Percentiles rank a stretch among this genome's conserved stretches.
phyloP scores from a whole-genome alignment of 768 basidiomycete species.

The Austroboletus eburneus region DNA sequence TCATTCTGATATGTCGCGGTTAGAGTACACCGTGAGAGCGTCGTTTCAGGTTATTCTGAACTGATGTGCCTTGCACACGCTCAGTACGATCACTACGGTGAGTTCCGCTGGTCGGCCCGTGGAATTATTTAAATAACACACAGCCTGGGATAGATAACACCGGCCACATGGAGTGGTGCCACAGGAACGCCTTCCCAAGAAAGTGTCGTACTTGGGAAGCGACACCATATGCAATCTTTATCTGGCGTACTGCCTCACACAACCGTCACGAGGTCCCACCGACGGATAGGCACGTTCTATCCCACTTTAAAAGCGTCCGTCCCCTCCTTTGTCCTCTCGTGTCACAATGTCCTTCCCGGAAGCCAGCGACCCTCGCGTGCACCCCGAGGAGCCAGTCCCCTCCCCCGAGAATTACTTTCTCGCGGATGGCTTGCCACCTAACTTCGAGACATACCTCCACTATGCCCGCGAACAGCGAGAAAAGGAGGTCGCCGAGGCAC shows the following conservation, averaged over 20 bases:
- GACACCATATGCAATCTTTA: neutral
- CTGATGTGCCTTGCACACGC: no score
- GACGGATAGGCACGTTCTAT: neutral
- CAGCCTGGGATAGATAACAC: no score
- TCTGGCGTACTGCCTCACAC: neutral
- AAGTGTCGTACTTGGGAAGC: neutral
- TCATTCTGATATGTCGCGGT: no score
- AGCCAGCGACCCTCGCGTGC: constrained; percentile 16
- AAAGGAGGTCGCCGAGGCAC: constrained; percentile 22
- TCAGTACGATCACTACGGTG: no score
- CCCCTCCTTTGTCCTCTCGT: neutral
- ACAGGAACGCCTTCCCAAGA: neutral
- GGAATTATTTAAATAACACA: no score
- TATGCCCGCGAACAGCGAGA: constrained; percentile 30
- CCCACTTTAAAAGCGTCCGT: neutral
- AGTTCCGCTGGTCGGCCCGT: no score
- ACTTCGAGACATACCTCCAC: constrained; percentile 31
- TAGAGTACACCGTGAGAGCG: no score
- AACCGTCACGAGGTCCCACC: neutral
- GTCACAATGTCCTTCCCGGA: constrained; percentile 18
- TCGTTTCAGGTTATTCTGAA: no score
- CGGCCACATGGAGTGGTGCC: neutral
- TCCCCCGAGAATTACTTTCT: constrained; percentile 18
- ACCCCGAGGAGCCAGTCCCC: constrained; percentile 2
- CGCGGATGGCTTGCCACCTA: constrained; percentile 22